Conservation (phyloP, 768 basidiomycete species). For the Suillus weaverae region DNA sequence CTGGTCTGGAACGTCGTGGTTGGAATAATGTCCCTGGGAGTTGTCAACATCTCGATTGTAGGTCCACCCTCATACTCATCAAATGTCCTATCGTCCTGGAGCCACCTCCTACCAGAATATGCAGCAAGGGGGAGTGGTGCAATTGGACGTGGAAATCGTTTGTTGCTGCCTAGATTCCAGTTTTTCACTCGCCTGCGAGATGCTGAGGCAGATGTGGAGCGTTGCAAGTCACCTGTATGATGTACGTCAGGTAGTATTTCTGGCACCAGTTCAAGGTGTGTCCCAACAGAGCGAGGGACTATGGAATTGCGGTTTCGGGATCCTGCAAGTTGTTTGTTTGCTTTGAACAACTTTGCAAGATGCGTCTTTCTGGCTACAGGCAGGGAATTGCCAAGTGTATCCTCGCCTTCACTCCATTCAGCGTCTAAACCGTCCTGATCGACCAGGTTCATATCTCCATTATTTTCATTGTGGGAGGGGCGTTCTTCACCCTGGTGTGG, state of each 20-base stretch:
- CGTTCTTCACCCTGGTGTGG: accelerated
- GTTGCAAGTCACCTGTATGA: neutral
- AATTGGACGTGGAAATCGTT: neutral
- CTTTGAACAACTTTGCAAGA: neutral
- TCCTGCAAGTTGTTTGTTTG: neutral
- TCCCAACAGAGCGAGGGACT: neutral
- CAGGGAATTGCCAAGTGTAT: accelerated
- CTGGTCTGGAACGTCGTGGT: neutral
- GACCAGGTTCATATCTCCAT: neutral
- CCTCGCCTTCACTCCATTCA: neutral
- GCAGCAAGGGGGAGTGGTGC: neutral
- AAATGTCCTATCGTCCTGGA: neutral
- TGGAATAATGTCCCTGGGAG: neutral
- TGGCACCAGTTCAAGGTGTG: neutral
- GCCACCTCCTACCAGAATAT: slow-evolving; percentile 3
- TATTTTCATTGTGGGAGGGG: accelerated
- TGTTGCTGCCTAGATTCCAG: neutral
- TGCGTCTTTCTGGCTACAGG: too few relatives aligned
- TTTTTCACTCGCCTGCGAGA: neutral
- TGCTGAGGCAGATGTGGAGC: neutral
- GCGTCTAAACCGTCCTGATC: neutral
- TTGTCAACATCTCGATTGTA: neutral
- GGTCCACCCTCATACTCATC: neutral
- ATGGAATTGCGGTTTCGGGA: neutral
- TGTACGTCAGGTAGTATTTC: too few relatives aligned